phyloP scores from a whole-genome alignment of 139 green algal species.

The Micractinium sp. region DNA sequence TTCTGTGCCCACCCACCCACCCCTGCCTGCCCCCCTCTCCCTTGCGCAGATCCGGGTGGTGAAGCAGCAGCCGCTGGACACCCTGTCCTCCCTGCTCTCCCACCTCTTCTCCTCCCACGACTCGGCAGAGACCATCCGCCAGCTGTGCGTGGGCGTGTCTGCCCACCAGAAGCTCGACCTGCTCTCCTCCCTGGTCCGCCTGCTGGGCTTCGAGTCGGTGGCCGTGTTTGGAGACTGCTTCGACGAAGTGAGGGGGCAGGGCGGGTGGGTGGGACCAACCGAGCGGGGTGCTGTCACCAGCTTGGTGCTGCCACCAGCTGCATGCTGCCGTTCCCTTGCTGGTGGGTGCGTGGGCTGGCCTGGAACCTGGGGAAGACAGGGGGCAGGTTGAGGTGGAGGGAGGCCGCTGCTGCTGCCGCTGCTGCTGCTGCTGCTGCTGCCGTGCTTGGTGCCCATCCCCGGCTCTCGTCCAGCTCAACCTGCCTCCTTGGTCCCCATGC shows the following conservation, averaged over 20 bases:
- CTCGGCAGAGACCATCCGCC: slow-evolving; percentile 58
- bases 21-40: not conserved
- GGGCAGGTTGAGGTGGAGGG: too few species aligned
- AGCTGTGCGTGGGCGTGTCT: slow-evolving; percentile 67
- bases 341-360: too few species aligned
- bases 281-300: too few species aligned
- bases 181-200: slow-evolving; percentile 67
- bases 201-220: slow-evolving; percentile 85
- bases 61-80: slow-evolving; percentile 60
- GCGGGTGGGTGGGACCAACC: too few species aligned
- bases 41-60: slow-evolving; percentile 71
- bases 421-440: too few species aligned
- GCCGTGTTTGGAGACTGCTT: slow-evolving; percentile 93
- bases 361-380: too few species aligned
- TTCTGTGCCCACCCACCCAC: not conserved
- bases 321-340: not conserved
- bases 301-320: not conserved
- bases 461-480: too few species aligned
- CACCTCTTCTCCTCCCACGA: slow-evolving; percentile 61
- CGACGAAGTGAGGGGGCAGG: slow-evolving; percentile 76
- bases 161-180: slow-evolving; percentile 92
- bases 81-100: slow-evolving; percentile 58
- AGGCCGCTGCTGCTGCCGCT: too few species aligned
- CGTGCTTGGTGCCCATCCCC: too few species aligned
- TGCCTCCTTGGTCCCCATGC: too few species aligned